A percentile compares a stretch with the other conserved stretches of the same genome.
Conservation (phyloP, 2,329 filamentous ascomycete species). For the Scytalidium lignicola region DNA sequence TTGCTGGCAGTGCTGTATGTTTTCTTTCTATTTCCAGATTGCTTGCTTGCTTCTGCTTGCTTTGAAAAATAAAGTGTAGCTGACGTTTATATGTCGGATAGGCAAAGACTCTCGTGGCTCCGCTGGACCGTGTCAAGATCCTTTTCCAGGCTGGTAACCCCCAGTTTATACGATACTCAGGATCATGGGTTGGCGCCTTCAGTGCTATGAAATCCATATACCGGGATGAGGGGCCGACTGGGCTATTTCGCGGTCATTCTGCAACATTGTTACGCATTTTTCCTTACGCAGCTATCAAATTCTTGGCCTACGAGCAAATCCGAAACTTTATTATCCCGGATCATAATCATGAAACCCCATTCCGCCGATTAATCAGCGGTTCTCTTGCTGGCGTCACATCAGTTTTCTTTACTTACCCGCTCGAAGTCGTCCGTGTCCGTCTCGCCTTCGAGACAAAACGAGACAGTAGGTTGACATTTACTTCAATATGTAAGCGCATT, state of each 20-base stretch:
- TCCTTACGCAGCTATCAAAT: conserved; percentile 96
- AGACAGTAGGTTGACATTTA: conserved; percentile 62
- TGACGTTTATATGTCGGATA: conserved; percentile 34
- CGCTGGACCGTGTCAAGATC: conserved; percentile 96
- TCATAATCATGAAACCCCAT: conserved; percentile 70
- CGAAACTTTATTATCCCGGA: conserved; percentile 70
- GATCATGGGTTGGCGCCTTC: conserved; percentile 81
- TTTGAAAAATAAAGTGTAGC: too few species aligned
- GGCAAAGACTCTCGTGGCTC: conserved; percentile 94
- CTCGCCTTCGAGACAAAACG: conserved; percentile 89
- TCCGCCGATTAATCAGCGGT: conserved; percentile 69
- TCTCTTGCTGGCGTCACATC: conserved; percentile 78
- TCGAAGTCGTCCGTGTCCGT: conserved; percentile 89
- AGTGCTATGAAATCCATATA: conserved; percentile 83
- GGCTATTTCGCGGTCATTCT: conserved; percentile 89
- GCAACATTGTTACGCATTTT: conserved; percentile 93
- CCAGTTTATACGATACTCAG: conserved; percentile 87
- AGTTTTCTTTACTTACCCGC: conserved; percentile 92
- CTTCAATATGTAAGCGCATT: conserved; percentile 78
- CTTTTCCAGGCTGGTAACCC: conserved; percentile 95
- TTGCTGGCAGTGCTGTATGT: conserved; percentile 84
- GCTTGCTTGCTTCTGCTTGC: too few species aligned
- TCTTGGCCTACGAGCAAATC: conserved; percentile 95
- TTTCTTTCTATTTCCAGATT: conserved; percentile 1
- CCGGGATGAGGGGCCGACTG: conserved; percentile 62